These are phyloP conservation scores for Neospora caninum DNA, from an alignment of 169 alveolate species.

Conservation along the genomic window DNA sequence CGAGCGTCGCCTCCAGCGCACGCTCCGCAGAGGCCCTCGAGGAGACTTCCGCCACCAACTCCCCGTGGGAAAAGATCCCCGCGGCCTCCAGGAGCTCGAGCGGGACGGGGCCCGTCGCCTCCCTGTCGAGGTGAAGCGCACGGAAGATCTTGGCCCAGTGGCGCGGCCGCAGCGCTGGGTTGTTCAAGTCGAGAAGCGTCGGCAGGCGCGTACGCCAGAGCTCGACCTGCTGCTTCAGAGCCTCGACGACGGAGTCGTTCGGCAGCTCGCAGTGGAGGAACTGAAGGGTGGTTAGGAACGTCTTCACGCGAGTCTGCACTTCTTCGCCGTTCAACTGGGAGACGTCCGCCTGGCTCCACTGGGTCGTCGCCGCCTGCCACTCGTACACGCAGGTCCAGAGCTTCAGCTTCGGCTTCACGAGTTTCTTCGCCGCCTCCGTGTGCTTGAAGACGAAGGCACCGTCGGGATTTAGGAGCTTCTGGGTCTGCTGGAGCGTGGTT, in stretches of 20 bases:
- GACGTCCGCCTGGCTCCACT: background rate
- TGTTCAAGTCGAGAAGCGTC: conserved; percentile 76
- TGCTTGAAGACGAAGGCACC: conserved; percentile 56
- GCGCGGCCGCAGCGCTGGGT: conserved; percentile 82
- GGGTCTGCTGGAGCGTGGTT: conserved; percentile 51
- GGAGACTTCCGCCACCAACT: conserved; percentile 78
- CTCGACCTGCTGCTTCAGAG: conserved; percentile 73
- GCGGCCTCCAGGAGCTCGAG: conserved; percentile 70
- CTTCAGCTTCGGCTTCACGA: conserved; percentile 58
- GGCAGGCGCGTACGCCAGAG: conserved; percentile 77
- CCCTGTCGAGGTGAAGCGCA: background rate
- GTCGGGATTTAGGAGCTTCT: conserved; percentile 60
- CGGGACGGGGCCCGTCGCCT: background rate
- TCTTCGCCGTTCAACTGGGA: conserved; percentile 49
- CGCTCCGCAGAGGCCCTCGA: conserved; percentile 82
- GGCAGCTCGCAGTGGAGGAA: conserved; percentile 11
- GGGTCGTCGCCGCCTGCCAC: conserved; percentile 43
- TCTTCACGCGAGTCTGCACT: conserved; percentile 38
- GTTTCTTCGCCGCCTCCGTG: conserved; percentile 34
- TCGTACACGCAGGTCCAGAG: conserved; percentile 57
- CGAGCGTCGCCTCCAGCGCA: conserved; percentile 78
- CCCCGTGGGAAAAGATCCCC: conserved; percentile 71
- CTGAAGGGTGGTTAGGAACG: conserved; percentile 29
- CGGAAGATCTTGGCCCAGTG: conserved; percentile 82
- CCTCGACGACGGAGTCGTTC: conserved; percentile 67